A percentile compares a stretch with the other conserved stretches of the same genome.
Evolutionary conservation across 2,329 filamentous ascomycete genomes (phyloP).

Genomic region (Pyrenochaeta sp.): DNA sequence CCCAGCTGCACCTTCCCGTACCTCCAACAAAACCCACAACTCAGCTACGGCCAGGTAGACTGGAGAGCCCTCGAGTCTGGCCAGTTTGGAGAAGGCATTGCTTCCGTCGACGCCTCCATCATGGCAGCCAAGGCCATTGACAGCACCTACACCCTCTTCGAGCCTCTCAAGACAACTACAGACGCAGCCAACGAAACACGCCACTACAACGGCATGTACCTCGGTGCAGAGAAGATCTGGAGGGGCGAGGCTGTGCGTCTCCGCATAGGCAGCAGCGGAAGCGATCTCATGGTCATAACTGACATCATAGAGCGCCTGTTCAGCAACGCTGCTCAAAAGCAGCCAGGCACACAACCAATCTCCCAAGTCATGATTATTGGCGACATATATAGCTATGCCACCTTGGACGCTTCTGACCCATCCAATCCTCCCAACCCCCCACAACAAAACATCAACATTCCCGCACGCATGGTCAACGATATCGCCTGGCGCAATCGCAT

Average conservation of each 20-base stretch:
- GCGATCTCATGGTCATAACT: conserved; percentile 60
- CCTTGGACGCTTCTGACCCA: conserved; percentile 35
- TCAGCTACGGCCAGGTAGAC: conserved; percentile 60
- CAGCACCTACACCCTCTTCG: conserved; percentile 63
- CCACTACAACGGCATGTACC: conserved; percentile 63
- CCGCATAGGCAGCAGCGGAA: conserved; percentile 50
- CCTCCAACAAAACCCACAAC: conserved; percentile 52
- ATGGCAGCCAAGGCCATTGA: conserved; percentile 65
- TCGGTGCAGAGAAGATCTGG: conserved; percentile 69
- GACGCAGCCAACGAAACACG: conserved; percentile 52
- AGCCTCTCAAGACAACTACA: conserved; percentile 51
- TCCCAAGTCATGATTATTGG: conserved; percentile 55
- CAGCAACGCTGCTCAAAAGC: conserved; percentile 16
- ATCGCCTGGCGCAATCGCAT: conserved; percentile 58
- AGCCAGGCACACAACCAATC: conserved; percentile 22
- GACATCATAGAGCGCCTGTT: conserved; percentile 53
- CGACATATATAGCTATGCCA: conserved; percentile 61
- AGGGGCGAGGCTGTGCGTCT: conserved; percentile 66
- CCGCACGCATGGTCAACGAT: conserved; percentile 61
- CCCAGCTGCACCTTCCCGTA: conserved; percentile 59
- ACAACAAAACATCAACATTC: conserved; percentile 55
- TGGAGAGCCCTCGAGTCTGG: conserved; percentile 58
- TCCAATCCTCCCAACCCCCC: conserved; percentile 46
- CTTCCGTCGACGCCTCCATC: conserved; percentile 66
- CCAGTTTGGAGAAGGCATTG: conserved; percentile 58